phyloP scores from a whole-genome alignment of 2,329 filamentous ascomycete species.

The Mariannaea sp. region DNA sequence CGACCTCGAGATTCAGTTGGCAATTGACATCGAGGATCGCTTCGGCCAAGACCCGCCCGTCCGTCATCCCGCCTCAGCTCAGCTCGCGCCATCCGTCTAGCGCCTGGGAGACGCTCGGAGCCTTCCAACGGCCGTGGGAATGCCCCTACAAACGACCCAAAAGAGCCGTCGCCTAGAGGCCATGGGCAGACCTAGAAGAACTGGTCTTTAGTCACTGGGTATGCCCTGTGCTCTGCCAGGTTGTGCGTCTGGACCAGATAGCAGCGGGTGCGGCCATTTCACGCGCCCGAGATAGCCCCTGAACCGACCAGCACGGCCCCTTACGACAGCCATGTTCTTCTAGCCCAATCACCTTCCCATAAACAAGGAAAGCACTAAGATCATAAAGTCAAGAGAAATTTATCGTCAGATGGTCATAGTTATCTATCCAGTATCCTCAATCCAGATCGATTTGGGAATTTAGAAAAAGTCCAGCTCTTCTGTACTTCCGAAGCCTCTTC shows the following conservation, averaged over 20 bases:
- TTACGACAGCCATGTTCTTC: slow-evolving; percentile 18
- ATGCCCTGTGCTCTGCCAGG: not conserved
- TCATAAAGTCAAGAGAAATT: not conserved
- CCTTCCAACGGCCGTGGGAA: slow-evolving; percentile 21
- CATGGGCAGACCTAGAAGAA: not conserved
- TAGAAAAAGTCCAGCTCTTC: not conserved
- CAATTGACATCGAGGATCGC: slow-evolving; percentile 13
- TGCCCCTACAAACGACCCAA: slow-evolving; percentile 20
- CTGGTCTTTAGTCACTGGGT: not conserved
- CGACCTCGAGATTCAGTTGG: slow-evolving; percentile 11
- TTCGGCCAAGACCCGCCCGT: slow-evolving; percentile 27
- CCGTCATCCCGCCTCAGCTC: slow-evolving; percentile 16
- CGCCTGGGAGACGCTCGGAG: slow-evolving; percentile 1
- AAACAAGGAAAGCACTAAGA: slow-evolving; percentile 1
- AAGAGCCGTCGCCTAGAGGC: slow-evolving; percentile 1
- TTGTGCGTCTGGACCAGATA: not conserved
- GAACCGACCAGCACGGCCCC: slow-evolving; percentile 21
- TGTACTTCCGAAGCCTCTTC: not conserved
- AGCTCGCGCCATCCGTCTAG: slow-evolving; percentile 30
- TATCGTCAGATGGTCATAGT: not conserved
- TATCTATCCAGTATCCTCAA: not conserved
- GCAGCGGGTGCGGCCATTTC: not conserved
- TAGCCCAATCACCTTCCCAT: slow-evolving; percentile 18
- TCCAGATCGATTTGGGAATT: not conserved
- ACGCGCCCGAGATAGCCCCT: slow-evolving; percentile 1